Conservation (phyloP, 768 basidiomycete species). For the Mycena leptocephala region DNA sequence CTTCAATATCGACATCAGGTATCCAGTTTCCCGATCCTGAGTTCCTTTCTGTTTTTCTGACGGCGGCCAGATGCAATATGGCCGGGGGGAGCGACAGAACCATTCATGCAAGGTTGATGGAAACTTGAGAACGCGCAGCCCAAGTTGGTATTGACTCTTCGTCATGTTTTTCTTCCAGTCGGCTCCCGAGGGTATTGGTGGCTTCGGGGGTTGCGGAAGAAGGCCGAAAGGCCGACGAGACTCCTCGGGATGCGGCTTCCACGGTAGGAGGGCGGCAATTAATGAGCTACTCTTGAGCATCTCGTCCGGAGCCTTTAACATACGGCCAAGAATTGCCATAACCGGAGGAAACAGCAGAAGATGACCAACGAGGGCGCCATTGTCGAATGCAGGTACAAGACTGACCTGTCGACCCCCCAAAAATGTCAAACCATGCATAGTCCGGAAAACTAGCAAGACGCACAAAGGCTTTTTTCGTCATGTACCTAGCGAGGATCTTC, state of each 20-base stretch:
- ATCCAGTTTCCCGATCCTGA: constrained; percentile 58
- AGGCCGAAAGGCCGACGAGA: constrained; percentile 40
- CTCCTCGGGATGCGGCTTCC: constrained; percentile 54
- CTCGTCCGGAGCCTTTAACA: constrained; percentile 61
- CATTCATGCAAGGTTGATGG: constrained; percentile 65
- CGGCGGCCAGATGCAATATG: constrained; percentile 68
- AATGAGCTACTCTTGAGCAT: constrained; percentile 49
- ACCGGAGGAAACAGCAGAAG: constrained; percentile 70
- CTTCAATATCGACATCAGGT: constrained; percentile 62
- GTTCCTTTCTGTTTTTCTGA: constrained; percentile 46
- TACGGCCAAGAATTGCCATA: constrained; percentile 50
- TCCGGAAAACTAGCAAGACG: constrained; percentile 31
- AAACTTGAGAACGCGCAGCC: constrained; percentile 63
- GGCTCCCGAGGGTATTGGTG: constrained; percentile 28
- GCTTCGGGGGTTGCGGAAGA: not conserved
- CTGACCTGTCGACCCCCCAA: constrained; percentile 57
- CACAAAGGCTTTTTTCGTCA: constrained; percentile 67
- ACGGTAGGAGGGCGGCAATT: constrained; percentile 65
- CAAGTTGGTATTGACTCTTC: constrained; percentile 53
- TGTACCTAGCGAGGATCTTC: constrained; percentile 58
- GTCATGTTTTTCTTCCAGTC: constrained; percentile 39
- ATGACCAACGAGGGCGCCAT: constrained; percentile 64
- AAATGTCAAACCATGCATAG: constrained; percentile 5
- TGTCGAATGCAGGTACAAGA: constrained; percentile 63
- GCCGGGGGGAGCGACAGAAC: constrained; percentile 53